Percentiles rank a stretch among this genome's conserved stretches.
Evolutionary conservation across 768 basidiomycete species (phyloP).

Genomic region (Lentinula edodes): DNA sequence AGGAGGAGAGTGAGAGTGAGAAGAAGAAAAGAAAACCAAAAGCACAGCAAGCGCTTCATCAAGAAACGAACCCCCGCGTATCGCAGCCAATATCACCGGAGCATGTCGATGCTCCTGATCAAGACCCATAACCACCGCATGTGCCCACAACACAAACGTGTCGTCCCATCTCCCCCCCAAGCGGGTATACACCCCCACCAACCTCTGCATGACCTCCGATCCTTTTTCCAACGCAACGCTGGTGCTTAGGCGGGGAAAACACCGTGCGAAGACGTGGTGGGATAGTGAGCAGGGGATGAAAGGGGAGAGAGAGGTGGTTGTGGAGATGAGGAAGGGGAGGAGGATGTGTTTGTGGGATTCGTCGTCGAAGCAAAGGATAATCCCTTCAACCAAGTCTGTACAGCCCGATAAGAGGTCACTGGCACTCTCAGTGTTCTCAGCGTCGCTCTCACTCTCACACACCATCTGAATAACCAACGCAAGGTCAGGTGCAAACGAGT

Average conservation of each 20-base stretch:
- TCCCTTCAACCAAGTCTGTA: neutral
- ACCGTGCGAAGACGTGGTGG: conserved; percentile 36
- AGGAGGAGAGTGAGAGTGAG: neutral
- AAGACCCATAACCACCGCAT: too few species aligned
- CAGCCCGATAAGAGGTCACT: neutral
- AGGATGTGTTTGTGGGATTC: neutral
- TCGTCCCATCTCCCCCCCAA: neutral
- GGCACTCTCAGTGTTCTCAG: too few species aligned
- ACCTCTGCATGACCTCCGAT: too few species aligned
- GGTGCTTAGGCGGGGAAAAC: too few species aligned
- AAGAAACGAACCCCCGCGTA: too few species aligned
- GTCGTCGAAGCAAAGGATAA: too few species aligned
- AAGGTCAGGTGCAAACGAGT: neutral
- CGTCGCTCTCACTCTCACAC: too few species aligned
- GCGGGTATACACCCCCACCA: neutral
- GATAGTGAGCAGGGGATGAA: too few species aligned
- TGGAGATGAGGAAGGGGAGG: neutral
- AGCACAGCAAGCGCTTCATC: neutral
- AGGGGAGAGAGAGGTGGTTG: neutral
- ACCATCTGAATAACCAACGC: neutral
- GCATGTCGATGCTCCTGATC: too few species aligned
- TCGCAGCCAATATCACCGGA: too few species aligned
- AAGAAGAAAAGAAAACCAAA: neutral
- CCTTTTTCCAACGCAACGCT: too few species aligned
- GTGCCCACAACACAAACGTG: neutral